Conservation (phyloP, 2,329 filamentous ascomycete genomes). For the Fusarium brevicatenulatum region DNA sequence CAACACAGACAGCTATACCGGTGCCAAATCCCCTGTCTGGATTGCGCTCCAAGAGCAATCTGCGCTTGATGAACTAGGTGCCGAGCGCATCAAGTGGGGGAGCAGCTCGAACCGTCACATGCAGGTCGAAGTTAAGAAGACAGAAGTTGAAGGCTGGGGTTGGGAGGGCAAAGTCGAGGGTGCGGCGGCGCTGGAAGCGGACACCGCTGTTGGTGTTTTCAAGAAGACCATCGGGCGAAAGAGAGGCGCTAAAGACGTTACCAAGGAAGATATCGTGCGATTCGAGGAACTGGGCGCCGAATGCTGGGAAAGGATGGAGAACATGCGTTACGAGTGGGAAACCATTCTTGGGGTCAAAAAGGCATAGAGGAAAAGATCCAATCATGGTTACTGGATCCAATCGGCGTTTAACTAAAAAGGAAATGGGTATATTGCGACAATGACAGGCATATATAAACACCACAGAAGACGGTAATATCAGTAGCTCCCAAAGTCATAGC, state of each 20-base stretch:
- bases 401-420: conserved; percentile 14
- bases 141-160: conserved; percentile 90
- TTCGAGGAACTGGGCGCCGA: conserved; percentile 71
- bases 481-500: neutral
- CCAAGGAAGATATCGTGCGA: conserved; percentile 65
- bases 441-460: conserved; percentile 19
- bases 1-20: conserved; percentile 77
- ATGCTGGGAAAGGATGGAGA: conserved; percentile 79
- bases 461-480: conserved; percentile 17
- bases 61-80: conserved; percentile 65
- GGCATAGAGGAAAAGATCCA: conserved; percentile 7
- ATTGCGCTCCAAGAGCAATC: conserved; percentile 75
- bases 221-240: conserved; percentile 67
- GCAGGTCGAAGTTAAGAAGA: conserved; percentile 72
- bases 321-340: conserved; percentile 74
- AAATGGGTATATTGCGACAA: conserved; percentile 42
- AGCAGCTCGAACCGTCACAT: conserved; percentile 71
- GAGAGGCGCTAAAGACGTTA: conserved; percentile 66
- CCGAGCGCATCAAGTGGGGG: conserved; percentile 82
- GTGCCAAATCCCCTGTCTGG: conserved; percentile 81
- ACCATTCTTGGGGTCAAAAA: conserved; percentile 42
- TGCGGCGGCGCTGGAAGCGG: conserved; percentile 54
- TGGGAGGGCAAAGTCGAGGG: conserved; percentile 69
- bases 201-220: conserved; percentile 58
- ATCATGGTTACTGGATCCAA: neutral